A percentile compares a stretch with the other conserved stretches of the same genome.
Evolutionary conservation across 805 yeast species (phyloP).

Genomic region (Komagataella pseudopastoris): DNA sequence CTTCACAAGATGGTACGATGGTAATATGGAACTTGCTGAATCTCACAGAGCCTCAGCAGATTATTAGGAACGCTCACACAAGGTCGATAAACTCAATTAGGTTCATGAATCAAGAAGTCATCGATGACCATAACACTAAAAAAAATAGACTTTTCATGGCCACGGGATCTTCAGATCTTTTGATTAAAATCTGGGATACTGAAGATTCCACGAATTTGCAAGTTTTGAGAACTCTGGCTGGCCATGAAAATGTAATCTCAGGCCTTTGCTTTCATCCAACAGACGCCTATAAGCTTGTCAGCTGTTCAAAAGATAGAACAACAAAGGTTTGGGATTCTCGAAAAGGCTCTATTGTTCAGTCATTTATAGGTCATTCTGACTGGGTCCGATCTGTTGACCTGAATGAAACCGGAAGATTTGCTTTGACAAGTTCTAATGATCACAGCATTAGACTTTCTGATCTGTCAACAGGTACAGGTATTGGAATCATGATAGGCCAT

Average conservation of each 20-base stretch:
- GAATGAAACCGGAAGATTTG: slow-evolving; percentile 33
- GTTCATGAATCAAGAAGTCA: slow-evolving; percentile 35
- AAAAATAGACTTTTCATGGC: slow-evolving; percentile 22
- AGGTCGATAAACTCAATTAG: slow-evolving; percentile 45
- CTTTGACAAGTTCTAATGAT: slow-evolving; percentile 70
- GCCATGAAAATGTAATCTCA: slow-evolving; percentile 84
- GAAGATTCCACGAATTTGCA: slow-evolving; percentile 12
- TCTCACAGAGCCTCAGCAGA: slow-evolving; percentile 43
- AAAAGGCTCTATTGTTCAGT: slow-evolving; percentile 52
- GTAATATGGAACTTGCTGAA: slow-evolving; percentile 60
- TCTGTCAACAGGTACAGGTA: slow-evolving; percentile 45
- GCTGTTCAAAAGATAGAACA: slow-evolving; percentile 51
- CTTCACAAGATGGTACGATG: slow-evolving; percentile 61
- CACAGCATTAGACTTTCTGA: slow-evolving; percentile 59
- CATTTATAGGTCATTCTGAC: slow-evolving; percentile 71
- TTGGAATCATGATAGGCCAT: slow-evolving; percentile 62
- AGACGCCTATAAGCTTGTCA: slow-evolving; percentile 34
- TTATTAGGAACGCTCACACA: slow-evolving; percentile 60
- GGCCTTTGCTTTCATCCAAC: slow-evolving; percentile 36
- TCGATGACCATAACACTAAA: slow-evolving; percentile 2
- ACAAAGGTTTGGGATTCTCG: slow-evolving; percentile 54
- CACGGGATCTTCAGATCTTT: slow-evolving; percentile 37
- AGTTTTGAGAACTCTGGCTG: slow-evolving; percentile 49
- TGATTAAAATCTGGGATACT: slow-evolving; percentile 55
- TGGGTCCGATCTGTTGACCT: slow-evolving; percentile 70